These are phyloP conservation scores for Lagenidium sp. DNA, from an alignment of 352 stramenopile species.

Conservation along the genomic window DNA sequence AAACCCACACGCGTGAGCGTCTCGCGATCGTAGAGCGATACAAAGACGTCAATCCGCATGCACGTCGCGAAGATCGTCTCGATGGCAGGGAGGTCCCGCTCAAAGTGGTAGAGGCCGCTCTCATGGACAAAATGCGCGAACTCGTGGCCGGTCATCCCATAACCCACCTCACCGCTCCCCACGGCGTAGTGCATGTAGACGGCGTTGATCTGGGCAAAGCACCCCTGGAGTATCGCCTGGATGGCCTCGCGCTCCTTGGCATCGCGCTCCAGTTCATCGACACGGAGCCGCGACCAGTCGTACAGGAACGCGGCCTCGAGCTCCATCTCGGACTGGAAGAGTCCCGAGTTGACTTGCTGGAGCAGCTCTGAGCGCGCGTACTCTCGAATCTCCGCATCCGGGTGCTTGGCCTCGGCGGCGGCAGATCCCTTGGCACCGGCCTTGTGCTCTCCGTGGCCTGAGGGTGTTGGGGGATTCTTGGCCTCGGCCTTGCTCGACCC, in stretches of 20 bases:
- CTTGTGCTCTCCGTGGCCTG: no score
- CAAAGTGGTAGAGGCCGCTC: conserved; percentile 34
- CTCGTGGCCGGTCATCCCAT: conserved; percentile 58
- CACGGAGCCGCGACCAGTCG: conserved; percentile 48
- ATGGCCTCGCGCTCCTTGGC: conserved; percentile 32
- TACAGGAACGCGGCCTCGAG: conserved; percentile 74
- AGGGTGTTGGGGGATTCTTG: conserved; percentile 5
- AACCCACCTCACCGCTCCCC: conserved; percentile 49
- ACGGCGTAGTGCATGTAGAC: conserved; percentile 73
- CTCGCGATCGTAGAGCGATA: conserved; percentile 38
- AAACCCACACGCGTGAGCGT: conserved; percentile 62
- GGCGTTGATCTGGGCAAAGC: conserved; percentile 44
- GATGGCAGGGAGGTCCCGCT: conserved; percentile 18
- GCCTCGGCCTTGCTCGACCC: background rate
- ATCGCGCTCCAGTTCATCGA: conserved; percentile 46
- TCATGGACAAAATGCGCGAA: conserved; percentile 75
- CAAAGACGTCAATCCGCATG: conserved; percentile 24
- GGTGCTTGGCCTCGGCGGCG: conserved; percentile 15
- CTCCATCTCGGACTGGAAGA: conserved; percentile 76
- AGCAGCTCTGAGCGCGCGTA: conserved; percentile 63
- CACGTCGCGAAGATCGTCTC: conserved; percentile 34
- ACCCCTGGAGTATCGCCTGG: conserved; percentile 43
- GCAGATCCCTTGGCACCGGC: conserved; percentile 4
- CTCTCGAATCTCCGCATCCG: conserved; percentile 42
- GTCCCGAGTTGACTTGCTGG: conserved; percentile 65